Base-by-base conservation (phyloP, 805 yeast genomes). In the Starmerella cellae region DNA sequence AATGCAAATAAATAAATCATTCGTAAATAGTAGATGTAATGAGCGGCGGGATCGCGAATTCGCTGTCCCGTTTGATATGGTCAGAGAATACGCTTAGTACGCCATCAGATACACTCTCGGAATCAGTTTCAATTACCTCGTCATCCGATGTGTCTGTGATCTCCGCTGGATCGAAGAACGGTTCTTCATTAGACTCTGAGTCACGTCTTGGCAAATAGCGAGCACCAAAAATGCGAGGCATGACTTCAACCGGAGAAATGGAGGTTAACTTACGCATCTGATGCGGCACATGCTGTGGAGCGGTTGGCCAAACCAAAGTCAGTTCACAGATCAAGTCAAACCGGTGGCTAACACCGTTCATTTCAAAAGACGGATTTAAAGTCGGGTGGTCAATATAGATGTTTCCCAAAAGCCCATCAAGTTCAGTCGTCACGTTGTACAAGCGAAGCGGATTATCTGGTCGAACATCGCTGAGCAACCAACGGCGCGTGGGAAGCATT, bases 111-210 rank as follows among this genome's bases (percentile, higher is more conserved):
- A 6, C 34, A 21, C 33, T 33, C 13, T 33, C 36, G 17, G 32
- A 6, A 17, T 34, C 37, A 16, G 16, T 22, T 13, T 34, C 37
- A 17, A 27, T 14, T 5, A 10, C 37, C 6, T 37, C 46, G 3
- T 29, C 37, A 27, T 45, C 43, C 2, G 42, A 41, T 2, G 45
- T 31, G 38, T 46, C 50, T 9, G 50, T 46, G 20, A 46, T 38
- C 27, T 41, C 43, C 3, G 43, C 47, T 3, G 42, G 39, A 14
- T 46, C 50, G 32, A 42, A 38, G 21, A 19, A 13, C n/a, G 32
- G 19, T n/a, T 35, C 38, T 6, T 21, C 27, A 6, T 35, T 18
- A n/a, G 38, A 9, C 8, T 24, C 38, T n/a, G 27, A 20, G 20
- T 21, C 28, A 6, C 28, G 27, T 19, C 24, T 24, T n/a, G 36